Base-by-base conservation (phyloP, 495 filamentous ascomycete genomes). In the Hypoxylon perforatum region DNA sequence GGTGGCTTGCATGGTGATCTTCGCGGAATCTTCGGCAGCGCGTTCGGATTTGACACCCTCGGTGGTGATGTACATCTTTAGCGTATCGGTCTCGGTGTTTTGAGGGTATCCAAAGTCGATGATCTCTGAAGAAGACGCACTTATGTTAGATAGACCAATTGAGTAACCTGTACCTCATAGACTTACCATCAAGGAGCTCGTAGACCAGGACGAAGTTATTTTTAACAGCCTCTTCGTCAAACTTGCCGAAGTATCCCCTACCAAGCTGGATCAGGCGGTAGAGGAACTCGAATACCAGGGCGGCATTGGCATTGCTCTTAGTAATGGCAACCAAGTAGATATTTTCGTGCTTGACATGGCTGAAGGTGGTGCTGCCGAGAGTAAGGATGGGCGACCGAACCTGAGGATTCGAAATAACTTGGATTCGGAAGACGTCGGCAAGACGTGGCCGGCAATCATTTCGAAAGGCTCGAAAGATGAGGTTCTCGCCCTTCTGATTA, bases 21-120 rank as follows among this genome's bases (percentile, higher is more conserved):
- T 91, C 66, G 93, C 93, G 17, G 94, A 96, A 77, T 98, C 94
- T 74, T 94, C 91, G 81, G 92, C 89, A 51, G 91, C 88, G 55
- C 94, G 89, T 77, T 96, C 94, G 22, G 93, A 95, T 78, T 96
- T 97, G 81, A 99, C 96, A 44, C 96, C 95, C 80, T 99, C 96
- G 48, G 96, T 98, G 12, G 96, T 99, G 79, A 99, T 99, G 82
- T 99, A 98, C 94, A 98, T 97, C 82, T 98, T 99, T 60, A 99
- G 85, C 15, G 96, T 99, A 75, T 99, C 96, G 39, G 94, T 94
- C 81, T 99, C 96, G 67, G 96, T 98, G 77, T 98, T 98, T 76
- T 99, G 96, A 51, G 96, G 96, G 76, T 99, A 99, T 71, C 96
- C 96, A 75, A 98, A 99, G 79, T 99, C 96, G 72, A 99, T 87